phyloP scores from a whole-genome alignment of 2,329 filamentous ascomycete genomes.

The Whalleya microplaca region DNA sequence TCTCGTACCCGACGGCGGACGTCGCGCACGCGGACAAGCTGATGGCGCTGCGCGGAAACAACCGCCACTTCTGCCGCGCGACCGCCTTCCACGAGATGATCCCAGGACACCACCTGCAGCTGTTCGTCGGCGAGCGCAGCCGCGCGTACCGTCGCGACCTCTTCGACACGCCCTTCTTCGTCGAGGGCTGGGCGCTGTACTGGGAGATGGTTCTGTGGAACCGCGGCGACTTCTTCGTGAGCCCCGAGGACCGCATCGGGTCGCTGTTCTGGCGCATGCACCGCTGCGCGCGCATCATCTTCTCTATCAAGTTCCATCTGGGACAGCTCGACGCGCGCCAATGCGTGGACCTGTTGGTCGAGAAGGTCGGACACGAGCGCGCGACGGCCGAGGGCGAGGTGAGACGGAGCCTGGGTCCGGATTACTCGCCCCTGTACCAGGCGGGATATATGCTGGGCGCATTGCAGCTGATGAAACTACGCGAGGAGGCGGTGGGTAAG shows the following conservation, averaged over 20 bases:
- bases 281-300: conserved; percentile 61
- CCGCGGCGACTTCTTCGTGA: conserved; percentile 52
- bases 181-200: conserved; percentile 65
- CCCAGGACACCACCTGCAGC: conserved; percentile 60
- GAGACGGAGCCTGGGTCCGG: conserved; percentile 57
- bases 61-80: conserved; percentile 58
- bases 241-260: conserved; percentile 57
- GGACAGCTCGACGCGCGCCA: conserved; percentile 56
- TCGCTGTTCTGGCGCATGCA: conserved; percentile 68
- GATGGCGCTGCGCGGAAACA: conserved; percentile 65
- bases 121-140: conserved; percentile 51
- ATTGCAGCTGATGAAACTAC: conserved; percentile 56
- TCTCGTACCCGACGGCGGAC: conserved; percentile 57
- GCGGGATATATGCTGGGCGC: conserved; percentile 64
- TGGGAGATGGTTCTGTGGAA: conserved; percentile 65
- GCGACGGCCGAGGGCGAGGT: conserved; percentile 65
- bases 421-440: conserved; percentile 62
- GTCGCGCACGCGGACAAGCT: conserved; percentile 59
- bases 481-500: conserved; percentile 50
- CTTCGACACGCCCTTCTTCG: conserved; percentile 61
- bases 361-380: conserved; percentile 61
- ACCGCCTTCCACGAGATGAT: conserved; percentile 67
- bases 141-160: conserved; percentile 51
- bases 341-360: conserved; percentile 60
- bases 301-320: conserved; percentile 62